A percentile compares a stretch with the other conserved stretches of the same genome.
Evolutionary conservation across 495 filamentous ascomycete genomes (phyloP).

Genomic region (Apodospora peruviana): DNA sequence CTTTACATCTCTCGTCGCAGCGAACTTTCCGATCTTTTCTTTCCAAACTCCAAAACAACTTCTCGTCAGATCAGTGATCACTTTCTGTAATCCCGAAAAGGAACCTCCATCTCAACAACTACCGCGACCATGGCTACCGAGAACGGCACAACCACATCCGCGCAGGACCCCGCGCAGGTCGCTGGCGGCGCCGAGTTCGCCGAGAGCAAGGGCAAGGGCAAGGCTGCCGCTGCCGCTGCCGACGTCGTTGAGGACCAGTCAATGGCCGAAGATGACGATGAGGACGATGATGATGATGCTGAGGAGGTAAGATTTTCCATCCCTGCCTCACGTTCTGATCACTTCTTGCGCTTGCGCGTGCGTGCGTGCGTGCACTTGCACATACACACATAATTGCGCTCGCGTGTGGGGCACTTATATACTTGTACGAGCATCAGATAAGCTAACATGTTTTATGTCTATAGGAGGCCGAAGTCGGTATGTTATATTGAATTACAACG

Average conservation of each 20-base stretch:
- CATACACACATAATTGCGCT: background rate
- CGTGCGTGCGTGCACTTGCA: background rate
- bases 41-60: background rate
- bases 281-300: constrained; percentile 56
- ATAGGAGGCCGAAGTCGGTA: constrained; percentile 41
- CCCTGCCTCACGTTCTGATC: background rate
- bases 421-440: background rate
- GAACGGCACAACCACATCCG: constrained; percentile 28
- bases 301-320: constrained; percentile 49
- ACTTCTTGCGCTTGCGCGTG: background rate
- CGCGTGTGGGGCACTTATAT: too few species aligned
- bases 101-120: background rate
- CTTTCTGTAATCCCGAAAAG: background rate
- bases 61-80: background rate
- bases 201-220: constrained; percentile 46
- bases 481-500: constrained; percentile 1
- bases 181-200: constrained; percentile 16
- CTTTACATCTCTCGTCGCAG: background rate
- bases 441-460: constrained; percentile 17
- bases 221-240: constrained; percentile 52
- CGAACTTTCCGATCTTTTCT: too few species aligned
- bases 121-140: constrained; percentile 31
- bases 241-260: constrained; percentile 47
- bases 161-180: constrained; percentile 11
- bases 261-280: constrained; percentile 66